phyloP scores from a whole-genome alignment of 2,329 filamentous ascomycete species.

The Colletotrichum acutatum region DNA sequence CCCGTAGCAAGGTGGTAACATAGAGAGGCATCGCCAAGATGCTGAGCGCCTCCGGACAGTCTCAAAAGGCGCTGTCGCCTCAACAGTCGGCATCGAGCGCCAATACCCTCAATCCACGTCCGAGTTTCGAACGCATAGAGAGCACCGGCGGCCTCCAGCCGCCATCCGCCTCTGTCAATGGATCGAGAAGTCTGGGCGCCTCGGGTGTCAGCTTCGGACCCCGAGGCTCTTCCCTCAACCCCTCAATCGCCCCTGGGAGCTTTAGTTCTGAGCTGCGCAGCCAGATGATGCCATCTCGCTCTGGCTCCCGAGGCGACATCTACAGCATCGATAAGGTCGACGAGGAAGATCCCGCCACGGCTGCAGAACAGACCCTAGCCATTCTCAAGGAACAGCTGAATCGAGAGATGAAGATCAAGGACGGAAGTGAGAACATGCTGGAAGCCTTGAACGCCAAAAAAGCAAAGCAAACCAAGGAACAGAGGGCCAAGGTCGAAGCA shows the following conservation, averaged over 20 bases:
- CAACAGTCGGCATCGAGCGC: conserved; percentile 50
- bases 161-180: conserved; percentile 41
- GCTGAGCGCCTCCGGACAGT: conserved; percentile 65
- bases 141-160: conserved; percentile 57
- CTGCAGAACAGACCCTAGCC: conserved; percentile 78
- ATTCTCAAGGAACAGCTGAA: conserved; percentile 86
- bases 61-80: conserved; percentile 61
- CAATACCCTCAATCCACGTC: conserved; percentile 48
- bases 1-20: conserved; percentile 35
- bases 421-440: conserved; percentile 96
- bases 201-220: conserved; percentile 72
- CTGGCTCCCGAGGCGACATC: conserved; percentile 66
- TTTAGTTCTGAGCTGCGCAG: conserved; percentile 90
- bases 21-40: conserved; percentile 49
- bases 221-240: conserved; percentile 76
- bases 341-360: conserved; percentile 66
- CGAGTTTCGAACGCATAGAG: conserved; percentile 68
- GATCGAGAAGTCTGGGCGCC: conserved; percentile 58
- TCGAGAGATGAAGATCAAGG: conserved; percentile 97
- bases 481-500: conserved; percentile 81
- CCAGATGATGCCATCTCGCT: conserved; percentile 73
- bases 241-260: conserved; percentile 80
- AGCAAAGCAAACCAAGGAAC: conserved; percentile 92
- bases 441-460: conserved; percentile 96
- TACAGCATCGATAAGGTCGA: conserved; percentile 68